Base-by-base conservation (phyloP, 345 rosid genomes). In the Gossypium australe region DNA sequence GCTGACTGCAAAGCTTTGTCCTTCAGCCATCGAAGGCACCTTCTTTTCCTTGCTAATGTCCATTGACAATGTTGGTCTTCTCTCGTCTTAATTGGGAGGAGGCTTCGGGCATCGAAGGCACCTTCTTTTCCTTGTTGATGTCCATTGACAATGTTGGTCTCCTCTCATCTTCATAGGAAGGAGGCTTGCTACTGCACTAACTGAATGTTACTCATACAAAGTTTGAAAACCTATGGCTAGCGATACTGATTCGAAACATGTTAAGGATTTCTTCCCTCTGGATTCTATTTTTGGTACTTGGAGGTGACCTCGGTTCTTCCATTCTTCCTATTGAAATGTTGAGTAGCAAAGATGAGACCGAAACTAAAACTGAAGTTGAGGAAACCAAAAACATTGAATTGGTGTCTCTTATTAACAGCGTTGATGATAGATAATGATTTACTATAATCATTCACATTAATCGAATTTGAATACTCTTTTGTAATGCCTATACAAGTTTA, bases 1-100 rank as follows among this genome's bases (percentile, higher is more conserved):
- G 7, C 89, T 17, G 22, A 1, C 3, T 78, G 82, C 98, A 1
- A 91, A 88, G 84, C 90, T 95, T 22, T 95, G 98, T 70, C 99
- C 97, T 14, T 72, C 89, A 5, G 98, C 97, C 1, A 88, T 95
- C 10, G 96, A 95, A 79, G 98, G 25, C 12, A 56, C 10, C 0
- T 95, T 93, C 82, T 95, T 93, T 55, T 97, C 98, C 11, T 82
- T 95, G 66, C 85, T 95, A 7, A 93, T 95, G 99, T 95, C 97
- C 2, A 91, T 95, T 10, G 97, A 95, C 52, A 95, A 95, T 29
- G 80, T 86, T 13, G 97, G 97, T 27, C 11, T 84, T 17, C 89
- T 93, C 53, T 86, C 98, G 12, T 89, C 99, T 0, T 86, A 93
- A 1, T 90, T 97, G 97, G 81, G 79, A 10, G 99, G 98, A 56